A percentile compares a stretch with the other conserved stretches of the same genome.
Conservation (phyloP, 371 early-diverging fungal species). For the Parasitella parasitica region DNA sequence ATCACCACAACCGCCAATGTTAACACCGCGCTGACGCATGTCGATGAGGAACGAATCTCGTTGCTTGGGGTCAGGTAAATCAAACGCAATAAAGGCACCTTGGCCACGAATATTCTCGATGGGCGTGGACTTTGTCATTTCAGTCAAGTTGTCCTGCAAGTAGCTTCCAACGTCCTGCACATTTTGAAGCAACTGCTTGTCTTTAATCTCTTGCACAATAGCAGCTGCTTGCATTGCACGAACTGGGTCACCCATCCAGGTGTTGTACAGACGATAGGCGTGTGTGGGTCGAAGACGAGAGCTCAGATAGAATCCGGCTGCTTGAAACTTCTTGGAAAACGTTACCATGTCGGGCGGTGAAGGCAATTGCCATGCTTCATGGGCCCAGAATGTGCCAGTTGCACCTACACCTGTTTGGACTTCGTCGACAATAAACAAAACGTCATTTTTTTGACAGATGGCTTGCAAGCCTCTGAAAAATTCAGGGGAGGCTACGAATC, state of each 20-base stretch:
- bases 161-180: conserved; percentile 59
- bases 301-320: conserved; percentile 70
- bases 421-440: conserved; percentile 82
- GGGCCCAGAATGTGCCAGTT: conserved; percentile 81
- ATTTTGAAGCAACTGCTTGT: conserved; percentile 54
- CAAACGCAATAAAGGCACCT: conserved; percentile 74
- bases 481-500: conserved; percentile 60
- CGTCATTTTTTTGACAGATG: conserved; percentile 61
- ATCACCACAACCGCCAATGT: conserved; percentile 73
- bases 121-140: conserved; percentile 29
- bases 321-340: conserved; percentile 79
- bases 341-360: conserved; percentile 76
- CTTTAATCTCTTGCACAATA: conserved; percentile 60
- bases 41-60: conserved; percentile 55
- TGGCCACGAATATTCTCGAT: conserved; percentile 59
- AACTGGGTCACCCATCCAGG: conserved; percentile 77
- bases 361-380: conserved; percentile 69
- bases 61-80: conserved; percentile 48
- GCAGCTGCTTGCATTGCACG: conserved; percentile 69
- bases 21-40: conserved; percentile 69
- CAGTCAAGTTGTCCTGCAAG: conserved; percentile 44
- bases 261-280: conserved; percentile 72
- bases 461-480: conserved; percentile 69
- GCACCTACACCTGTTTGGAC: conserved; percentile 87
- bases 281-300: conserved; percentile 58